These are phyloP conservation scores for Coemansia sp. DNA, from an alignment of 192 early-diverging fungal genomes.

Conservation along the genomic window DNA sequence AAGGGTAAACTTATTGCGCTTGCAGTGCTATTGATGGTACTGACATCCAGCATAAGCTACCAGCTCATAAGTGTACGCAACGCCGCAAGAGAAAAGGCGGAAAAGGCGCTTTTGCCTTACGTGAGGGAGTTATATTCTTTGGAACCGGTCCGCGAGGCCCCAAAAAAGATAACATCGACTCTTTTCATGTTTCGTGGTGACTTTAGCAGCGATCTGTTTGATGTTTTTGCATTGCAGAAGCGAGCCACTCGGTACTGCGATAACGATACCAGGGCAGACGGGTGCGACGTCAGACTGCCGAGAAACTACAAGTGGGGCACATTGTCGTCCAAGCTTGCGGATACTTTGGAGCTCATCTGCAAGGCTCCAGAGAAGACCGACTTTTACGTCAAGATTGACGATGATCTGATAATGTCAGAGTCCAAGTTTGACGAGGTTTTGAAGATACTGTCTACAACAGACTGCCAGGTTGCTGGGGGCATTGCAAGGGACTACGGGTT, in stretches of 20 bases:
- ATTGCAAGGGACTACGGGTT: background rate
- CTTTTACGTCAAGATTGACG: background rate
- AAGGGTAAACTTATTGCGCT: too few relatives aligned
- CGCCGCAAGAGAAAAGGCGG: background rate
- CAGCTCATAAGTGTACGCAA: too few relatives aligned
- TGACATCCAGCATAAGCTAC: too few relatives aligned
- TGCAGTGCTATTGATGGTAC: background rate
- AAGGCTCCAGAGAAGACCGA: background rate
- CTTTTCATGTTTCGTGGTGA: background rate
- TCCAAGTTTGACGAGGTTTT: constrained; percentile 5
- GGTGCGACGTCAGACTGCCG: background rate
- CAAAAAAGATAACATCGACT: background rate
- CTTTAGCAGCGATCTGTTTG: background rate
- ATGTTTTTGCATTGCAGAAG: background rate
- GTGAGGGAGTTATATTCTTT: background rate
- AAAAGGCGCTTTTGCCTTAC: background rate
- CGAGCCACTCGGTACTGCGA: background rate
- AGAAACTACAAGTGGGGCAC: background rate
- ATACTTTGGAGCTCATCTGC: background rate
- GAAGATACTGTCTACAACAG: background rate
- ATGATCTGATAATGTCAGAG: constrained; percentile 8
- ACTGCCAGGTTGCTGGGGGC: background rate
- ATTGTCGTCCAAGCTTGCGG: background rate
- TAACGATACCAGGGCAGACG: background rate
- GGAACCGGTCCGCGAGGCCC: background rate